Evolutionary conservation across 257 asterid species (phyloP), one percentile per base, ranked within the genome.

Genomic region (Catharanthus roseus): DNA sequence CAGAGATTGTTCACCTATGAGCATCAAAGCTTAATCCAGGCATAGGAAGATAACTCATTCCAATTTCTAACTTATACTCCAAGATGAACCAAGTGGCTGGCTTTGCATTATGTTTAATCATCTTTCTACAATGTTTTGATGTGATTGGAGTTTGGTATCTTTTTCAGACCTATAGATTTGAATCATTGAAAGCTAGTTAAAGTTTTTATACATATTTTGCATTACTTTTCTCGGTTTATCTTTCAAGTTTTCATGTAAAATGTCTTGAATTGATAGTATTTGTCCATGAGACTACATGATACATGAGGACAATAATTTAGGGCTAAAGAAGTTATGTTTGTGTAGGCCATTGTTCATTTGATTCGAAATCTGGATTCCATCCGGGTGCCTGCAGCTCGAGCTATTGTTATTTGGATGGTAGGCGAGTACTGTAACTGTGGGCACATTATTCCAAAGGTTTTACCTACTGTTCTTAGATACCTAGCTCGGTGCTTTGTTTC

Each of bases 341-440:
- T 66, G 47, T 80, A 93, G 99, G 92, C 89, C 39, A 91, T 91
- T 77, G 87, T 79, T 78, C 88, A 87, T 80, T 81, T 95, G 91
- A 77, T 85, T 64, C 85, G 89, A 77, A 88, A 85, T 75, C 78
- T 95, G 89, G 97, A 95, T 80, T 82, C 90, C 68, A 84, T 88
- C 73, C 64, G 65, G 73, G 88, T 91, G n/a, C 89, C 96, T 56
- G 81, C 88, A 57, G 96, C 97, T 68, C 97, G 99, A 74, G 96
- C 96, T 67, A 84, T 86, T 90, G 85, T 95, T 56, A 85, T 91
- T 78, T 95, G 99, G 99, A 88, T 95, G 96, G 69, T 95, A 83
- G 97, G 97, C 24, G 97, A 95, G 78, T 89, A 88, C 77, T 75
- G 84, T 87, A 75, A 78, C 77, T 65, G 82, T 65, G 99, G 96